Evolutionary conservation across 2,329 filamentous ascomycete species (phyloP), one percentile per base, ranked within the genome.

Genomic region (Aspergillus pseudonomiae): DNA sequence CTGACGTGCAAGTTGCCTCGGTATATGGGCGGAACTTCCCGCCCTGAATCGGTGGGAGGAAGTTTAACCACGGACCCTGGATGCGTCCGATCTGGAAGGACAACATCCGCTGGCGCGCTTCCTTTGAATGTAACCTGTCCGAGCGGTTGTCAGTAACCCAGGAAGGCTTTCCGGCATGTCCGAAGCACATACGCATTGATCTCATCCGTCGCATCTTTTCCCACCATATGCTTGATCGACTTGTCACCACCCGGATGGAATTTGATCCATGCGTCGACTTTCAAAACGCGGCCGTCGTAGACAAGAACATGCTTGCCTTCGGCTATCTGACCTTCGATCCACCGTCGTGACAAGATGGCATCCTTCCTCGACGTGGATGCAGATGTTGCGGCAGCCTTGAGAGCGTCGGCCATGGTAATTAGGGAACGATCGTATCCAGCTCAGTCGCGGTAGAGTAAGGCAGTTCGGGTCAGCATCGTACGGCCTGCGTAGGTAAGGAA

Each of bases 171-270:
- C 45, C 12, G 16, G 12, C 5, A 28, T 48, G 24, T 30, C 9
- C 4, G 10, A 54, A 21, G 53, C 11, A 83, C 90, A 57, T 85
- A 97, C 92, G 90, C 92, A 77, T 90, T 92, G 65, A 98, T 89
- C 79, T 98, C 95, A 77, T 97, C 94, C 12, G 94, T 97, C 57
- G 93, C 94, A 86, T 97, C 93, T 79, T 91, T 88, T 65, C 93
- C 93, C 65, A 98, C 87, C 93, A 97, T 95, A 75, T 99, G 95
- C 75, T 88, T 83, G 68, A 99, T 96, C 60, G 94, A 87, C 79
- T 93, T 95, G 72, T 94, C 89, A 70, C 95, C 95, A 62, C 95
- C 95, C 14, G 95, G 95, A 73, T 98, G 95, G 74, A 91, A 97
- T 59, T 88, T 88, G 59, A 96, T 81, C 92, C 93, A 99, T 45